Conservation (phyloP, 768 basidiomycete genomes). For the Stropharia rugosoannulata region DNA sequence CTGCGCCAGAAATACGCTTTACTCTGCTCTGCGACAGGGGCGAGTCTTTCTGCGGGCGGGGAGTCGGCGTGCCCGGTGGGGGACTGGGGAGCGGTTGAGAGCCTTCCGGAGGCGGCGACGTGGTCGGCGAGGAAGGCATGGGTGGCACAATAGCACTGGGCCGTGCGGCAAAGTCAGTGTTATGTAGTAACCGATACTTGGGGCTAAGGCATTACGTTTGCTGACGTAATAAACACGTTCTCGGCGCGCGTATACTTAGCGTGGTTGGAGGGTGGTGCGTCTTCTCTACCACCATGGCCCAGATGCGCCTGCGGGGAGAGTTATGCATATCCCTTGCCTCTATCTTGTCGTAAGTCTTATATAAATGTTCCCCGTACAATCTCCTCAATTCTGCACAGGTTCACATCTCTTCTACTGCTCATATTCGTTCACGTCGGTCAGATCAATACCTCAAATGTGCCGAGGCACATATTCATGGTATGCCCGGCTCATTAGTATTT, state of each 20-base stretch:
- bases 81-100: background rate
- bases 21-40: slow-evolving; percentile 43
- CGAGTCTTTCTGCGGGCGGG: slow-evolving; percentile 21
- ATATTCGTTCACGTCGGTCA: slow-evolving; percentile 87
- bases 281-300: slow-evolving; percentile 18
- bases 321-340: slow-evolving; percentile 72
- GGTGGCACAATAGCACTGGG: background rate
- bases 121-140: slow-evolving; percentile 27
- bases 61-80: slow-evolving; percentile 26
- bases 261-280: slow-evolving; percentile 9
- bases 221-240: slow-evolving; percentile 34
- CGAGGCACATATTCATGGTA: slow-evolving; percentile 75
- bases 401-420: slow-evolving; percentile 58
- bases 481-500: slow-evolving; percentile 13
- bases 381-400: slow-evolving; percentile 25
- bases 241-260: slow-evolving; percentile 12
- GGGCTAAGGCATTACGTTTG: slow-evolving; percentile 11
- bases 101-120: slow-evolving; percentile 13
- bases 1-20: slow-evolving; percentile 48
- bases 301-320: slow-evolving; percentile 64
- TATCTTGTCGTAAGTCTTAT: slow-evolving; percentile 60
- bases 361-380: slow-evolving; percentile 10
- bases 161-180: slow-evolving; percentile 10
- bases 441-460: slow-evolving; percentile 74
- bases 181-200: slow-evolving; percentile 1